Conservation (phyloP, 371 early-diverging fungal genomes). For the Globomyces sp. region DNA sequence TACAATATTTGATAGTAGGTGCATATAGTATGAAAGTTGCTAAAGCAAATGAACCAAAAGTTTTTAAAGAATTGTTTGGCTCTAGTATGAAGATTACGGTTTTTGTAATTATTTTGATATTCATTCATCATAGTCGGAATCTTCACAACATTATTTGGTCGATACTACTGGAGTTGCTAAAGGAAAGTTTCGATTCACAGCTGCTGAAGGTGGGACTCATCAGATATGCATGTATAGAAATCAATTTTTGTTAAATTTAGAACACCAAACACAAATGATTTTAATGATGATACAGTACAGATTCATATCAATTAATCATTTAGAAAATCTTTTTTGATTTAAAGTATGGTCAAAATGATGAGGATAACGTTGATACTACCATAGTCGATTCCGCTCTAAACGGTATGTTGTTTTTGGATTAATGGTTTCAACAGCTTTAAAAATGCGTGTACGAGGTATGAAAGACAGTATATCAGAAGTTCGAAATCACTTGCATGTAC, state of each 20-base stretch:
- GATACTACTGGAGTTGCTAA: slow-evolving; percentile 4
- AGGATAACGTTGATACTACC: not conserved
- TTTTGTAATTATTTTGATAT: too few relatives aligned
- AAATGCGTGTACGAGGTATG: slow-evolving; percentile 1
- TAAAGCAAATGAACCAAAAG: too few relatives aligned
- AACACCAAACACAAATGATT: not conserved
- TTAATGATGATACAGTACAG: not conserved
- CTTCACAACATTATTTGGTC: slow-evolving; percentile 5
- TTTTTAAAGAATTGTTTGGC: too few relatives aligned
- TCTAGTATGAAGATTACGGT: not conserved
- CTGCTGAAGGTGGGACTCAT: slow-evolving; percentile 12
- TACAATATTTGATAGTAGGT: too few relatives aligned
- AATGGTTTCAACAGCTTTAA: not conserved
- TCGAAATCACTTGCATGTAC: slow-evolving; percentile 8
- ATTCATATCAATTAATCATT: not conserved
- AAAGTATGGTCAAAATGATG: not conserved
- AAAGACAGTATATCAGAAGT: not conserved
- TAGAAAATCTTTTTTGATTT: slow-evolving; percentile 14
- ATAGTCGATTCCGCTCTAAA: not conserved
- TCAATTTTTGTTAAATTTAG: not conserved
- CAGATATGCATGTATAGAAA: slow-evolving; percentile 7
- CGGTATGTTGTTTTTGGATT: not conserved
- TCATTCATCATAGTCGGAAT: not conserved
- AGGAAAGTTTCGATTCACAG: slow-evolving; percentile 9
- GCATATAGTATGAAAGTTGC: too few relatives aligned